A percentile compares a stretch with the other conserved stretches of the same genome.
Evolutionary conservation across 257 asterid genomes (phyloP).

Genomic region (Osmanthus fragrans): DNA sequence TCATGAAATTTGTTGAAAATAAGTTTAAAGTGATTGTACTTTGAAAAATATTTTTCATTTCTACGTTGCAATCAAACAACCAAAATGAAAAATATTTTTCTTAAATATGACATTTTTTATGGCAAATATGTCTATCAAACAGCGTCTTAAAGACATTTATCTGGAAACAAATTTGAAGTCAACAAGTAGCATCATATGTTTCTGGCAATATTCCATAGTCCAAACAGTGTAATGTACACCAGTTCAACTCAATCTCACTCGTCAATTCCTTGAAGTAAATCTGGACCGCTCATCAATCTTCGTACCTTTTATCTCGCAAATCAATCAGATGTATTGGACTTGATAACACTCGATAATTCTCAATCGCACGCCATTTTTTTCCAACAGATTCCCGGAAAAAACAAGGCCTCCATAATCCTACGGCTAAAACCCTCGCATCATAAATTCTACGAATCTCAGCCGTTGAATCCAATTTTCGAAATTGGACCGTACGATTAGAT

Average conservation of each 20-base stretch:
- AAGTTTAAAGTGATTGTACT: too few species aligned
- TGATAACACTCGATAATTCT: slow-evolving; percentile 16
- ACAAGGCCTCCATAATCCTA: slow-evolving; percentile 29
- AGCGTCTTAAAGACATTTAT: too few species aligned
- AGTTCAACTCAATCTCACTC: too few species aligned
- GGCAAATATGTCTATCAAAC: too few species aligned
- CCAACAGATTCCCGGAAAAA: slow-evolving; percentile 13
- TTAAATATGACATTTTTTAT: too few species aligned
- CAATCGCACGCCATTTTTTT: background rate
- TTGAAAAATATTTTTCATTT: too few species aligned
- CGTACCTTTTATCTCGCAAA: background rate
- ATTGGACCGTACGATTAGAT: slow-evolving; percentile 40
- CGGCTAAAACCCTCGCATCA: slow-evolving; percentile 14
- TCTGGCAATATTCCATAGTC: background rate
- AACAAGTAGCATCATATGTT: background rate
- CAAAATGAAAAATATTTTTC: too few species aligned
- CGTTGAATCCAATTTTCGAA: slow-evolving; percentile 36
- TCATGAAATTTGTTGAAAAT: too few species aligned
- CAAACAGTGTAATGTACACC: too few species aligned
- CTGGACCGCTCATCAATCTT: background rate
- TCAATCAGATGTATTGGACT: background rate
- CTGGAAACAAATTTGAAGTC: background rate
- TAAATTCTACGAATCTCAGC: slow-evolving; percentile 40
- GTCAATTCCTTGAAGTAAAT: background rate
- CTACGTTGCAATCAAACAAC: too few species aligned